Evolutionary conservation across 2,329 filamentous ascomycete genomes (phyloP).

Genomic region (Aspergillus oerlinghausenensis): DNA sequence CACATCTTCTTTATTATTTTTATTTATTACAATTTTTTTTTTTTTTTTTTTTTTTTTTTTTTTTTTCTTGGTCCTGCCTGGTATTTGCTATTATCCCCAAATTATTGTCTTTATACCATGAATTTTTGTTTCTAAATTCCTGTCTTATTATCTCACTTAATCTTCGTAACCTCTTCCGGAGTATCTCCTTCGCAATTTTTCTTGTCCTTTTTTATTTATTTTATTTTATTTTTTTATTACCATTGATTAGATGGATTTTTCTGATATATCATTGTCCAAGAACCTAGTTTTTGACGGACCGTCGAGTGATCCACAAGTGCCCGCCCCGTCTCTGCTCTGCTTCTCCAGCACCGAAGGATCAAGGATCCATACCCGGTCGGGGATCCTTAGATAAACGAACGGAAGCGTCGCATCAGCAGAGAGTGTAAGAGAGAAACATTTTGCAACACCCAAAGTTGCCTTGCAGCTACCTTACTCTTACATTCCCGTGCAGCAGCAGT

Average conservation of each 20-base stretch:
- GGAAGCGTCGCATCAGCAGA: not conserved
- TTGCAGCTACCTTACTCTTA: conserved; percentile 17
- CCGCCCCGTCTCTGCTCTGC: not conserved
- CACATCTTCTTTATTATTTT: not conserved
- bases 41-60: not conserved
- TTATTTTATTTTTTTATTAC: not conserved
- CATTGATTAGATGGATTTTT: conserved; percentile 8
- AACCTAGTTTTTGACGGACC: conserved; percentile 11
- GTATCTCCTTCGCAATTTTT: conserved; percentile 1
- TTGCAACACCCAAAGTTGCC: conserved; percentile 13
- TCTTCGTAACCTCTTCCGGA: conserved; percentile 5
- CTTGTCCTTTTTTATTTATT: not conserved
- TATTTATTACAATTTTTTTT: not conserved
- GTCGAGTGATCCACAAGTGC: conserved; percentile 12
- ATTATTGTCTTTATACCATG: conserved; percentile 8
- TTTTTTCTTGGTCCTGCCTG: not conserved
- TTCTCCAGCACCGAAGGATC: conserved; percentile 9
- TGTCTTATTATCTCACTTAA: conserved; percentile 6
- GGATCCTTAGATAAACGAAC: conserved; percentile 5
- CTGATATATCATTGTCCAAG: conserved; percentile 4
- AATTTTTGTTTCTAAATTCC: not conserved
- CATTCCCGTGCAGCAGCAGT: conserved; percentile 15
- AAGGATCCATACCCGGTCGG: conserved; percentile 7
- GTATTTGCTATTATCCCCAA: not conserved
- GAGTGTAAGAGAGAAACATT: conserved; percentile 12